Conservation (phyloP, 257 asterid genomes). For the Przewalskia tangutica region DNA sequence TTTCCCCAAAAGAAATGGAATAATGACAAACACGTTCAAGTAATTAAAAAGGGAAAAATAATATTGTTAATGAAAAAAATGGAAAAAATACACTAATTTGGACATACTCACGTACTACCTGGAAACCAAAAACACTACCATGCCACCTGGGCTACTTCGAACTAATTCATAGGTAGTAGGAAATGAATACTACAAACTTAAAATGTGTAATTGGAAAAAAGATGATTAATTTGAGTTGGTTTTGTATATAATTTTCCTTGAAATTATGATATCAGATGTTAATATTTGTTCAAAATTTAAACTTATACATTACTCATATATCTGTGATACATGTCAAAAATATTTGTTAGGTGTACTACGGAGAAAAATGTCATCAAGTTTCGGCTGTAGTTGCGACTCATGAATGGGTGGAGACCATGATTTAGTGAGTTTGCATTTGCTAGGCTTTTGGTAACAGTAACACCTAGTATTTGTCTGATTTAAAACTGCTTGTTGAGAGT, state of each 20-base stretch:
- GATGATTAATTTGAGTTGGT: too few species aligned
- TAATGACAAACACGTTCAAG: not conserved
- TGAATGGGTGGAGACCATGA: not conserved
- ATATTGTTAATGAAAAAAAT: not conserved
- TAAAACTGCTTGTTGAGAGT: not conserved
- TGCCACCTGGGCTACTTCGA: not conserved
- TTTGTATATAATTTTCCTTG: not conserved
- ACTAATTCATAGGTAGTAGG: not conserved
- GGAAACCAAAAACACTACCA: too few species aligned
- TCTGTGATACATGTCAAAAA: too few species aligned
- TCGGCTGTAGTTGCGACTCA: not conserved
- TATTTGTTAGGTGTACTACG: not conserved
- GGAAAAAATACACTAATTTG: not conserved
- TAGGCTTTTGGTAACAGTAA: not conserved
- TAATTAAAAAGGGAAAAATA: not conserved
- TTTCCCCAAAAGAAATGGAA: not conserved
- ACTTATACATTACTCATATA: too few species aligned
- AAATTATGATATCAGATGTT: not conserved
- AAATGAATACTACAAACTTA: not conserved
- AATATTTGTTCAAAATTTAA: not conserved
- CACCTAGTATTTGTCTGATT: not conserved
- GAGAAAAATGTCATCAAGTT: not conserved
- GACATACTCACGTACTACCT: too few species aligned
- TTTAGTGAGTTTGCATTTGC: not conserved
- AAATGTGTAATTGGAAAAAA: not conserved